phyloP scores from a whole-genome alignment of 2,329 filamentous ascomycete species.

The Ceratocystis cacaofunesta region DNA sequence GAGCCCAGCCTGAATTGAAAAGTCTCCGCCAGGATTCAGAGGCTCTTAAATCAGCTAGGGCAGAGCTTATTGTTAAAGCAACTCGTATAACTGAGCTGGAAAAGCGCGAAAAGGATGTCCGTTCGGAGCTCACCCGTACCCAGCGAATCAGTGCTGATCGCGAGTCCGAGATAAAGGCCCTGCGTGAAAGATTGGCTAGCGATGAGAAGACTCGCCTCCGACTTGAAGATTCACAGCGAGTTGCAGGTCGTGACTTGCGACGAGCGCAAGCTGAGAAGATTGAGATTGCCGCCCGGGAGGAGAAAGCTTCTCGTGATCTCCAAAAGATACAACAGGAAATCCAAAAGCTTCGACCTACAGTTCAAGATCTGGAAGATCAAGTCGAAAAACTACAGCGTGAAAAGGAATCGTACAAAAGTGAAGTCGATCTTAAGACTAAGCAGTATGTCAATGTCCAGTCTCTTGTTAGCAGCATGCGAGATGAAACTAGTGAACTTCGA shows the following conservation, averaged over 20 bases:
- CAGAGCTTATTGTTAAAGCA: conserved; percentile 48
- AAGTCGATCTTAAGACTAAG: conserved; percentile 67
- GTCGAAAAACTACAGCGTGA: conserved; percentile 53
- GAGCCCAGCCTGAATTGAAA: conserved; percentile 73
- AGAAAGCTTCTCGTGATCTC: conserved; percentile 58
- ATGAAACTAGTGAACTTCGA: conserved; percentile 75
- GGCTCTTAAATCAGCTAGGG: conserved; percentile 57
- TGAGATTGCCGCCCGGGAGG: conserved; percentile 56
- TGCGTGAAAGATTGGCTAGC: conserved; percentile 64
- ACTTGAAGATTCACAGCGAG: conserved; percentile 64
- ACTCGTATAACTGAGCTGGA: conserved; percentile 62
- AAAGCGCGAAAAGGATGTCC: conserved; percentile 66
- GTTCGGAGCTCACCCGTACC: conserved; percentile 53
- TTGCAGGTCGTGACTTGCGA: conserved; percentile 61
- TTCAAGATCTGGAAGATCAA: conserved; percentile 59
- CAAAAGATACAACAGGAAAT: conserved; percentile 59
- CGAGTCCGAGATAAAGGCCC: conserved; percentile 58
- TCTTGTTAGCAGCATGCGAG: conserved; percentile 79
- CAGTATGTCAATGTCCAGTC: conserved; percentile 78
- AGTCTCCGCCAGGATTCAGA: conserved; percentile 62
- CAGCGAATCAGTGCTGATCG: conserved; percentile 59
- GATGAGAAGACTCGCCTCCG: conserved; percentile 58
- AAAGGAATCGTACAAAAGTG: conserved; percentile 53
- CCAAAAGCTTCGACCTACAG: conserved; percentile 44
- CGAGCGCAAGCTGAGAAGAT: conserved; percentile 65